Evolutionary conservation across 208 protist genomes (phyloP).

Genomic region (Lotmaria passim): DNA sequence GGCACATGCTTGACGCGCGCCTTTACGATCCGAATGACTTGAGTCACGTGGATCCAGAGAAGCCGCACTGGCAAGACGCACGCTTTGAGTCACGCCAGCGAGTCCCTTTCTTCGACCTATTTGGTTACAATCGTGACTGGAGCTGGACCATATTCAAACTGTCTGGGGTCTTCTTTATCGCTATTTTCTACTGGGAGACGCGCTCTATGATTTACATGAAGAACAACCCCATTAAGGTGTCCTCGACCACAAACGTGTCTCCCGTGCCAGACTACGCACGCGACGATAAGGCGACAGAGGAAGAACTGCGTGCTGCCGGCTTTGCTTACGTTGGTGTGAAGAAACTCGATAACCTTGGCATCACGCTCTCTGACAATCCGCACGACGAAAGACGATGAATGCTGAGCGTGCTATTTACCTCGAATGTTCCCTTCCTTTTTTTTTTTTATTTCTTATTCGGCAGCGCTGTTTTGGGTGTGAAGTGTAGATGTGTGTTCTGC

Average conservation of each 20-base stretch:
- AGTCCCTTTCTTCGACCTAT: slow-evolving; percentile 88
- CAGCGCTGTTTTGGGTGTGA: too few species aligned
- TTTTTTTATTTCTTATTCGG: not conserved
- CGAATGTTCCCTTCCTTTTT: not conserved
- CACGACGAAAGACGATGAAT: not conserved
- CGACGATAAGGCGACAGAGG: slow-evolving; percentile 81
- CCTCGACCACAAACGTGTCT: slow-evolving; percentile 69
- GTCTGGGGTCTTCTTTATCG: slow-evolving; percentile 55
- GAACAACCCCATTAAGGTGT: slow-evolving; percentile 52
- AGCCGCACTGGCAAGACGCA: slow-evolving; percentile 88
- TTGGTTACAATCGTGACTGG: slow-evolving; percentile 90
- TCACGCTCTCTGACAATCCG: not conserved
- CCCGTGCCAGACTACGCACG: slow-evolving; percentile 78
- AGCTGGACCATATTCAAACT: slow-evolving; percentile 89
- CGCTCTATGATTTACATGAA: slow-evolving; percentile 61
- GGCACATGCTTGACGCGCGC: slow-evolving; percentile 75
- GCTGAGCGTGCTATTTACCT: too few species aligned
- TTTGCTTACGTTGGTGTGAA: slow-evolving; percentile 84
- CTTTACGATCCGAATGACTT: slow-evolving; percentile 73
- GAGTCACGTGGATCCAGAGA: slow-evolving; percentile 83
- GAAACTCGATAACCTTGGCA: slow-evolving; percentile 78
- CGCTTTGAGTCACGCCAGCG: slow-evolving; percentile 78
- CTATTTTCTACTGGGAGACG: slow-evolving; percentile 75
- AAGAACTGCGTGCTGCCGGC: slow-evolving; percentile 75
- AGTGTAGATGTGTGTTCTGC: too few species aligned